Evolutionary conservation across 495 filamentous ascomycete species (phyloP), one percentile per base, ranked within the genome.

Genomic region (Amorphotheca resinae): DNA sequence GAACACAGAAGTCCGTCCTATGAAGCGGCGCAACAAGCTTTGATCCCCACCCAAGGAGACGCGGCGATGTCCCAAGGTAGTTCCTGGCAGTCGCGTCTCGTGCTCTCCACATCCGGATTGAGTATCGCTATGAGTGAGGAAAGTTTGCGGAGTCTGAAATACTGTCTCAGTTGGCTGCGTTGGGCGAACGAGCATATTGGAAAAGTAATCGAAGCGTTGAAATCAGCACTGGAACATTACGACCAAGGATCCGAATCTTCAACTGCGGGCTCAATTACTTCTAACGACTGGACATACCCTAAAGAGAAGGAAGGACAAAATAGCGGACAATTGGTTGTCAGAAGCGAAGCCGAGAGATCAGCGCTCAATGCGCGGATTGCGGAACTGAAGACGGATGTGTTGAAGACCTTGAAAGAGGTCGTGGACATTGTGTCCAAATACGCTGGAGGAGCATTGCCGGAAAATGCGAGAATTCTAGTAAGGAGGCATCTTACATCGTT

Each of bases 71-170:
- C 33, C 14, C 45, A 44, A 16, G 42, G 45, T 30, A 45, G 42
- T 17, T 49, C 49, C 1, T 93, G 85, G 87, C 77, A 80, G 51
- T 80, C 79, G 8, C 74, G 83, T 26, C 65, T 96, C 11, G 76
- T 93, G 16, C 78, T 93, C 46, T 79, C 78, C 11, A 93, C 87
- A 0, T 88, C 83, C 0, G 86, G 84, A 0, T 66, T 95, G 2
- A 80, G 84, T 23, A 79, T 87, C 15, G 86, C 89, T 0, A 83
- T 96, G 70, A 87, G 78, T 52, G 83, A 93, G 16, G 80, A 86
- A 52, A 87, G 81, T 34, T 63, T 93, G 9, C 67, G 73, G 9
- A 84, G 75, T 44, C 64, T 96, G 20, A 80, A 79, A 52, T 84
- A 79, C 51, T 91, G 84, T 51, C 64, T 95, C 12, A 67, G 70